A percentile compares a stretch with the other conserved stretches of the same genome.
phyloP scores from a whole-genome alignment of 805 yeast genomes.

The Metschnikowia anglica region DNA sequence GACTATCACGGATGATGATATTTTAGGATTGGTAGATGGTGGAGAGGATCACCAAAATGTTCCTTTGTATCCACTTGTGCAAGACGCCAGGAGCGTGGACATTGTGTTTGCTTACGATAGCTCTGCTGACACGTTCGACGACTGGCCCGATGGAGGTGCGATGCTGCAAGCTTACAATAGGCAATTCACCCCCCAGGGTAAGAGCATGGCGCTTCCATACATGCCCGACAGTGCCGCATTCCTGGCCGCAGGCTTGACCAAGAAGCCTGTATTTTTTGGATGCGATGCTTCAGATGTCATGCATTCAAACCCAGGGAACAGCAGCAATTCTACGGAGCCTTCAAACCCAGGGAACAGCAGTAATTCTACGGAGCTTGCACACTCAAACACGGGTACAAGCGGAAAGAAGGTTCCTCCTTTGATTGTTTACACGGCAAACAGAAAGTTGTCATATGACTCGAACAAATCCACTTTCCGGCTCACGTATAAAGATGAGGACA shows the following conservation, averaged over 20 bases:
- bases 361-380: slow-evolving; percentile 12
- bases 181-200: slow-evolving; percentile 24
- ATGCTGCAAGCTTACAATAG: slow-evolving; percentile 35
- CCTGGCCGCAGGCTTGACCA: slow-evolving; percentile 14
- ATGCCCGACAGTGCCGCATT: slow-evolving; percentile 22
- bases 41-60: slow-evolving; percentile 50
- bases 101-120: slow-evolving; percentile 42
- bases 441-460: slow-evolving; percentile 25
- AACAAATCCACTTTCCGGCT: slow-evolving; percentile 25
- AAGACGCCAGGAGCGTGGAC: slow-evolving; percentile 35
- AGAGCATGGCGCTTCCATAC: slow-evolving; percentile 22
- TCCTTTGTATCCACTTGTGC: slow-evolving; percentile 44
- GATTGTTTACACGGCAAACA: slow-evolving; percentile 28
- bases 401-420: slow-evolving; percentile 13
- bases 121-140: slow-evolving; percentile 47
- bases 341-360: not conserved
- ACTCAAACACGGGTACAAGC: slow-evolving; percentile 2
- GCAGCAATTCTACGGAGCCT: not conserved
- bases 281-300: slow-evolving; percentile 21
- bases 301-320: not conserved
- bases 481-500: slow-evolving; percentile 22
- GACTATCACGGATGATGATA: slow-evolving; percentile 2
- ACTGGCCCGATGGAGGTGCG: slow-evolving; percentile 60
- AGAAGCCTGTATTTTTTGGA: slow-evolving; percentile 25
- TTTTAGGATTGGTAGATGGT: slow-evolving; percentile 42